Conservation (phyloP, 768 basidiomycete genomes). For the Suillus luteus region DNA sequence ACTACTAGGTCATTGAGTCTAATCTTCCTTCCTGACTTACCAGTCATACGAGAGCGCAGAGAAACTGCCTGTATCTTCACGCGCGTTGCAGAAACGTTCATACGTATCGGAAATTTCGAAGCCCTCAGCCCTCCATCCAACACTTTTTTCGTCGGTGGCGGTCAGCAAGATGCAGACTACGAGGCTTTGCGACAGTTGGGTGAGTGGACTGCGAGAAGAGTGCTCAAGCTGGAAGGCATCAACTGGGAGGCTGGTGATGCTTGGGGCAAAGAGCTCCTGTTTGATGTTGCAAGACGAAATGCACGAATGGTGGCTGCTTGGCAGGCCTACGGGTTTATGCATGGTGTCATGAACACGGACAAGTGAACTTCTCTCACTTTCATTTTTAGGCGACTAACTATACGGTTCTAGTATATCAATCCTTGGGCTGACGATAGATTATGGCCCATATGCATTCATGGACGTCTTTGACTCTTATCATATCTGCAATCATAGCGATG, state of each 20-base stretch:
- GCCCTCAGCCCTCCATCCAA: slow-evolving; percentile 71
- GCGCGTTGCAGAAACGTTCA: slow-evolving; percentile 85
- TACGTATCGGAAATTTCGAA: slow-evolving; percentile 91
- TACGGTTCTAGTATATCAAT: slow-evolving; percentile 60
- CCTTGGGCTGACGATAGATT: slow-evolving; percentile 76
- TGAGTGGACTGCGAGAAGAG: slow-evolving; percentile 68
- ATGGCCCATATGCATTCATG: slow-evolving; percentile 93
- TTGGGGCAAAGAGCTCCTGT: slow-evolving; percentile 73
- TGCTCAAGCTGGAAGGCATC: slow-evolving; percentile 49
- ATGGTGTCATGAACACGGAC: slow-evolving; percentile 97
- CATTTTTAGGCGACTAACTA: slow-evolving; percentile 14
- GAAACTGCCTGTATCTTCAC: slow-evolving; percentile 77
- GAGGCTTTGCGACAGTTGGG: slow-evolving; percentile 76
- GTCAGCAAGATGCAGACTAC: slow-evolving; percentile 71
- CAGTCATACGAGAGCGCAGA: slow-evolving; percentile 71
- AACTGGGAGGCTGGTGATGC: slow-evolving; percentile 47
- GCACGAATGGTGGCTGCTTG: slow-evolving; percentile 92
- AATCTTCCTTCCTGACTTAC: slow-evolving; percentile 68
- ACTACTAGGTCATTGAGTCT: slow-evolving; percentile 88
- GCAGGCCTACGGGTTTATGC: slow-evolving; percentile 96
- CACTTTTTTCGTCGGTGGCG: slow-evolving; percentile 73
- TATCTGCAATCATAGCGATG: slow-evolving; percentile 91
- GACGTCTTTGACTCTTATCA: slow-evolving; percentile 85
- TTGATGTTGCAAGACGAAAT: slow-evolving; percentile 82
- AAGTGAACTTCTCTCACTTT: slow-evolving; percentile 53